phyloP scores from a whole-genome alignment of 2,329 filamentous ascomycete species.

The Pestalotiopsis sp. region DNA sequence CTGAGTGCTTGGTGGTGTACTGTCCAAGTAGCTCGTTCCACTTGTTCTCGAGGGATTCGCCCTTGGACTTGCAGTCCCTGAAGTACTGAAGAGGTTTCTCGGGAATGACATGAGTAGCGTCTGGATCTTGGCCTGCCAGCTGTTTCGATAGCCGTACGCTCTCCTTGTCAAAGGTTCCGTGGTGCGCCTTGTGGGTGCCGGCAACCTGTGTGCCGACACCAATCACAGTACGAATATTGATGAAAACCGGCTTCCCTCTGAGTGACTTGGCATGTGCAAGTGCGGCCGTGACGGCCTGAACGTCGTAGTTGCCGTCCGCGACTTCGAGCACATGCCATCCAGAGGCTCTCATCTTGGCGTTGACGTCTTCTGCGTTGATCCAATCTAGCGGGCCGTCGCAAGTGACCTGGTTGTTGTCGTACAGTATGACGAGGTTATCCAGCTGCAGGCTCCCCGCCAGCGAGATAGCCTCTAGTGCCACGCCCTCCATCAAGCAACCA shows the following conservation, averaged over 20 bases:
- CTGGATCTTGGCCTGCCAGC: constrained; percentile 49
- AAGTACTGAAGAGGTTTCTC: constrained; percentile 25
- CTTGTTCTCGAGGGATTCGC: neutral
- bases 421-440: constrained; percentile 56
- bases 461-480: constrained; percentile 55
- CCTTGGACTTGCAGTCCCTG: neutral
- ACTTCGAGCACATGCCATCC: constrained; percentile 57
- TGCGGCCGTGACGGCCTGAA: constrained; percentile 46
- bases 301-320: constrained; percentile 49
- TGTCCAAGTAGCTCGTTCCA: neutral
- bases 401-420: constrained; percentile 61
- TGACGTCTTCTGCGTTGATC: constrained; percentile 56
- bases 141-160: constrained; percentile 58
- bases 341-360: constrained; percentile 54
- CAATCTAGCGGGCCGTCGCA: constrained; percentile 53
- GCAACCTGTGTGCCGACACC: constrained; percentile 49
- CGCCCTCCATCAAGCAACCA: constrained; percentile 58
- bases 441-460: constrained; percentile 53
- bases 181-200: constrained; percentile 55
- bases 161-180: constrained; percentile 55
- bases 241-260: constrained; percentile 53
- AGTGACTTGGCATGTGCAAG: constrained; percentile 42
- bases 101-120: constrained; percentile 46
- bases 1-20: neutral
- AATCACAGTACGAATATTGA: constrained; percentile 61